Base-by-base conservation (phyloP, 2,329 filamentous ascomycete species). In the Aspergillus phoenicis region DNA sequence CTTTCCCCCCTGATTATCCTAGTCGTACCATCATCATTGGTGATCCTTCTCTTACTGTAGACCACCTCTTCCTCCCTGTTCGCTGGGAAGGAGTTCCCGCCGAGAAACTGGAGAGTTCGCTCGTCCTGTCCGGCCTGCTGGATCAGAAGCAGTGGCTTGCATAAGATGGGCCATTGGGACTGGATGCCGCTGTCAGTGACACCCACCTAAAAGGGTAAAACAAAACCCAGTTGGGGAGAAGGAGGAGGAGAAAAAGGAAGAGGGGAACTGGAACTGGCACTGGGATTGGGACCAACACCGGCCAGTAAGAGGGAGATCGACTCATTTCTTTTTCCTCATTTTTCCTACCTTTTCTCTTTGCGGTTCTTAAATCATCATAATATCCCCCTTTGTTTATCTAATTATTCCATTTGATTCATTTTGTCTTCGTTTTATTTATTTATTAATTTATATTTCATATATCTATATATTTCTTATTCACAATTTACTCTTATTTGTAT, bases 81-180 rank as follows among this genome's bases (percentile, higher is more conserved):
- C 30, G 22, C 45, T 51, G 17, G 11, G 33, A 10, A 36, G 39
- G 33, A 26, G n/a, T 51, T 39, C n/a, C 20, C 41, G 22, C 22
- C 20, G 20, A 45, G 33, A 11, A 36, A 36, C 10, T 22, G 41
- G 28, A 52, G 26, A 10, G 26, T 30, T 59, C 49, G 56, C 48
- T 59, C 59, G 60, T 61, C 61, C 54, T 36, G 39, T 55, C 61
- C 51, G 48, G 39, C 61, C 62, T 53, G 52, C 52, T 62, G 63
- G 59, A 53, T 60, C 60, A 52, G 66, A 60, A 64, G 62, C 64
- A 48, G 70, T 72, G 70, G 72, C 71, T 69, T 73, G 70, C 71
- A 73, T 71, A 63, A 70, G 68, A 66, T 63, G 71, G 67, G 57
- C 64, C 59, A 69, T 65, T 61, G 48, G 61, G 63, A 68, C 65